phyloP scores from a whole-genome alignment of 225 moss, liverwort and hornwort species.

The Bryoerythrophyllum caledonicum region DNA sequence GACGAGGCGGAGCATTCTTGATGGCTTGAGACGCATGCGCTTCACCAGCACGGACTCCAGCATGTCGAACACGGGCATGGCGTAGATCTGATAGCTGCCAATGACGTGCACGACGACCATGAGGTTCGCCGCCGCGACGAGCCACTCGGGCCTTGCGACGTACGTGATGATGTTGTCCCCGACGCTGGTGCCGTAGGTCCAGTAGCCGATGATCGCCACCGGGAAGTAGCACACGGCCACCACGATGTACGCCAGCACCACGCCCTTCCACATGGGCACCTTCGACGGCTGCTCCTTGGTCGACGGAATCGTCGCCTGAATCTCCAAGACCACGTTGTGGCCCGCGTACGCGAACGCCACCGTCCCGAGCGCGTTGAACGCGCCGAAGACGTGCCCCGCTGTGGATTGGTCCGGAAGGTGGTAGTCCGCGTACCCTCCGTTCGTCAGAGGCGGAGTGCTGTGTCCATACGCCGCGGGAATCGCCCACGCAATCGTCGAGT shows the following conservation, averaged over 20 bases:
- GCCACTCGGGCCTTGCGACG: conserved; percentile 25
- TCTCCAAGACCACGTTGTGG: conserved; percentile 66
- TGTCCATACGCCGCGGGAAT: conserved; percentile 40
- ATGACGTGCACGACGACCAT: conserved; percentile 66
- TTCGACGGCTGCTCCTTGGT: conserved; percentile 50
- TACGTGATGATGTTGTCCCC: conserved; percentile 42
- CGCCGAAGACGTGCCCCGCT: conserved; percentile 34
- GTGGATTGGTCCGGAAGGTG: conserved; percentile 28
- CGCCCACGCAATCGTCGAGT: conserved; percentile 61
- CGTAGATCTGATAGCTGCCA: conserved; percentile 67
- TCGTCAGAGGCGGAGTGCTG: conserved; percentile 16
- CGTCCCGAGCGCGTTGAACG: conserved; percentile 46
- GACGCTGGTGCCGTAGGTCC: conserved; percentile 52
- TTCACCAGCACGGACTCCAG: conserved; percentile 49
- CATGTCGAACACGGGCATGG: conserved; percentile 75
- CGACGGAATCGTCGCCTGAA: conserved; percentile 60
- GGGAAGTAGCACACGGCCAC: conserved; percentile 66
- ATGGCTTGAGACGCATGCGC: conserved; percentile 17
- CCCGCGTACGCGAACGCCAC: conserved; percentile 65
- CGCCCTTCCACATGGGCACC: conserved; percentile 61
- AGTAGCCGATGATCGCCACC: conserved; percentile 51
- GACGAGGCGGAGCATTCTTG: conserved; percentile 40
- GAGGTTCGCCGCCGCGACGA: conserved; percentile 44
- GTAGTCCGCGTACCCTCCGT: conserved; percentile 21
- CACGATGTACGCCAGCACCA: conserved; percentile 47